Conservation (phyloP, 2,329 filamentous ascomycete species). For the Waltergamsia citrina region DNA sequence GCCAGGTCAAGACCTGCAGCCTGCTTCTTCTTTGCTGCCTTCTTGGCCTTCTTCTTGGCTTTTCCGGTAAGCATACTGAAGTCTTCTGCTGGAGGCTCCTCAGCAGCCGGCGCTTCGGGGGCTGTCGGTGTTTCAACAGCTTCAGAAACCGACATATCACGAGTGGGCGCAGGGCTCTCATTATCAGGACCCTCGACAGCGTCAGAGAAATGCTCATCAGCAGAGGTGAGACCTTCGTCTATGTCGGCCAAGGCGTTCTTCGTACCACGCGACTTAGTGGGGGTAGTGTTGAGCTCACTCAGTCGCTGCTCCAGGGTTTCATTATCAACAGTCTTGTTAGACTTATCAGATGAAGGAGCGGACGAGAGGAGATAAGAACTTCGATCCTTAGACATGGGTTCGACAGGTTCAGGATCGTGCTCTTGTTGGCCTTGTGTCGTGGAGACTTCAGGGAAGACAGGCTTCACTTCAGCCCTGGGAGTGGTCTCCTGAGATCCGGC, state of each 20-base stretch:
- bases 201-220: slow-evolving; percentile 25
- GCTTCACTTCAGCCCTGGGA: slow-evolving; percentile 47
- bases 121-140: neutral
- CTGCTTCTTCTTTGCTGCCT: slow-evolving; percentile 4
- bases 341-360: slow-evolving; percentile 22
- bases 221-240: slow-evolving; percentile 20
- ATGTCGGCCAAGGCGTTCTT: slow-evolving; percentile 10
- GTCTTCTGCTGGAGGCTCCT: slow-evolving; percentile 4
- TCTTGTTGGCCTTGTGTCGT: slow-evolving; percentile 3
- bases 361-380: slow-evolving; percentile 31
- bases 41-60: slow-evolving; percentile 6
- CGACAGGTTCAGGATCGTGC: slow-evolving; percentile 26
- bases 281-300: slow-evolving; percentile 11
- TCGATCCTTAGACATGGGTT: slow-evolving; percentile 30
- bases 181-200: slow-evolving; percentile 14
- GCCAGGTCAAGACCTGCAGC: neutral
- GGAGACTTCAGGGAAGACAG: slow-evolving; percentile 13
- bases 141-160: neutral
- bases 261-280: slow-evolving; percentile 10
- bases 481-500: slow-evolving; percentile 58
- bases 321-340: slow-evolving; percentile 14
- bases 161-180: neutral
- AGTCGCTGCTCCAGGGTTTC: slow-evolving; percentile 11
- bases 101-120: neutral
- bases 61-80: slow-evolving; percentile 4